These are phyloP conservation scores for Tylopilus sp. DNA, from an alignment of 768 basidiomycete species.

Conservation along the genomic window DNA sequence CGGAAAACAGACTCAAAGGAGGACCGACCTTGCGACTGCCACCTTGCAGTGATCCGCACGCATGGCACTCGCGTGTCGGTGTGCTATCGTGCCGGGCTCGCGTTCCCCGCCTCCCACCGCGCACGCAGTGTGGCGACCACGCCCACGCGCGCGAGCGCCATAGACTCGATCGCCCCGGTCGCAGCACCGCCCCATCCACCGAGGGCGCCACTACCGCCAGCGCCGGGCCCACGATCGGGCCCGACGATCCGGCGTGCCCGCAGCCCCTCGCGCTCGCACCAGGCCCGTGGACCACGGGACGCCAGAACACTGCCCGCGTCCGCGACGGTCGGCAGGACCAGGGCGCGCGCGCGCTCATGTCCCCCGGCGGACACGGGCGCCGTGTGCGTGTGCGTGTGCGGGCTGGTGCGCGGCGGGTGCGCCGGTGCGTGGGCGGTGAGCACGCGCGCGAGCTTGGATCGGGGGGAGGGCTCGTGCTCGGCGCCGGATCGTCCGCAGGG, in stretches of 20 bases:
- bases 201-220: background rate
- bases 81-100: background rate
- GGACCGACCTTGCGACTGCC: background rate
- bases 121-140: slow-evolving; percentile 21
- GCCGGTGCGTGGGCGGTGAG: slow-evolving; percentile 2
- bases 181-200: background rate
- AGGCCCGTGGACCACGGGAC: slow-evolving; percentile 5
- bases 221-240: background rate
- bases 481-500: background rate
- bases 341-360: too few species aligned
- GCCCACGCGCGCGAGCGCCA: slow-evolving; percentile 5
- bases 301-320: background rate
- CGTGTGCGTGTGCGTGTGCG: background rate
- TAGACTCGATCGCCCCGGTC: background rate
- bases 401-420: too few species aligned
- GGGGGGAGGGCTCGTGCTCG: slow-evolving; percentile 8
- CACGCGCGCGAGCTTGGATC: slow-evolving; percentile 22
- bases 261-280: slow-evolving; percentile 9
- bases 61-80: too few species aligned
- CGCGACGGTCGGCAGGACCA: background rate
- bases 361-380: background rate
- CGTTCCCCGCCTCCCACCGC: slow-evolving; percentile 16
- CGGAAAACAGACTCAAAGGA: background rate
- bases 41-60: too few species aligned
- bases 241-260: background rate